Conservation (phyloP, 257 asterid genomes). For the Misopates orontium region DNA sequence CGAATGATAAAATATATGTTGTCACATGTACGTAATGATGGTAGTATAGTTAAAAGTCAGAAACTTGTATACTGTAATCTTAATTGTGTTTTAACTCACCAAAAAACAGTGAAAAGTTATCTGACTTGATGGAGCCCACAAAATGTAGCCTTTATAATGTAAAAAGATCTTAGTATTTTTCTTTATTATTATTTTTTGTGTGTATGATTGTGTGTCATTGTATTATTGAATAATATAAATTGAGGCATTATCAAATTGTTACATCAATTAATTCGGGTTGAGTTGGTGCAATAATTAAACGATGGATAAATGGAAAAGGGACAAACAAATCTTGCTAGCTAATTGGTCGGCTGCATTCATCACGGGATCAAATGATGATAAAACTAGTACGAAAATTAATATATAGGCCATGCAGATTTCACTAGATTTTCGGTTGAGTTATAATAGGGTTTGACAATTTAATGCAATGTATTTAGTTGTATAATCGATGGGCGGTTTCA, state of each 20-base stretch:
- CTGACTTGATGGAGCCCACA: too few relatives aligned
- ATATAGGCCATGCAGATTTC: not conserved
- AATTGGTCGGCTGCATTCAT: constrained; percentile 41
- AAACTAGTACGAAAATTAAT: constrained; percentile 3
- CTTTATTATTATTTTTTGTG: too few relatives aligned
- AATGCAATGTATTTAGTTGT: constrained; percentile 29
- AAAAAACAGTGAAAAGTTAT: too few relatives aligned
- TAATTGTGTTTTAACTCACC: too few relatives aligned
- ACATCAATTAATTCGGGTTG: not conserved
- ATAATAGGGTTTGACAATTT: constrained; percentile 24
- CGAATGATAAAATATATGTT: constrained; percentile 27
- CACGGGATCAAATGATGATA: constrained; percentile 27
- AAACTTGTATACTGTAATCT: constrained; percentile 12
- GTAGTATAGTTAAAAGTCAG: constrained; percentile 5
- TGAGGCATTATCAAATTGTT: not conserved
- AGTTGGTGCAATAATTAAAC: constrained; percentile 17
- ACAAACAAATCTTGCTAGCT: constrained; percentile 31
- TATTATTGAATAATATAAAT: too few relatives aligned
- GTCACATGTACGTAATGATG: constrained; percentile 32
- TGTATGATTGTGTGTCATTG: too few relatives aligned
- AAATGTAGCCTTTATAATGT: too few relatives aligned
- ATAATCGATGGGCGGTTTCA: constrained; percentile 24
- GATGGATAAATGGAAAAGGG: constrained; percentile 23
- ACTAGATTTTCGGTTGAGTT: constrained; percentile 20
- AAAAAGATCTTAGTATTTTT: too few relatives aligned